Base-by-base conservation (phyloP, 495 filamentous ascomycete species). In the Endocarpon pusillum region DNA sequence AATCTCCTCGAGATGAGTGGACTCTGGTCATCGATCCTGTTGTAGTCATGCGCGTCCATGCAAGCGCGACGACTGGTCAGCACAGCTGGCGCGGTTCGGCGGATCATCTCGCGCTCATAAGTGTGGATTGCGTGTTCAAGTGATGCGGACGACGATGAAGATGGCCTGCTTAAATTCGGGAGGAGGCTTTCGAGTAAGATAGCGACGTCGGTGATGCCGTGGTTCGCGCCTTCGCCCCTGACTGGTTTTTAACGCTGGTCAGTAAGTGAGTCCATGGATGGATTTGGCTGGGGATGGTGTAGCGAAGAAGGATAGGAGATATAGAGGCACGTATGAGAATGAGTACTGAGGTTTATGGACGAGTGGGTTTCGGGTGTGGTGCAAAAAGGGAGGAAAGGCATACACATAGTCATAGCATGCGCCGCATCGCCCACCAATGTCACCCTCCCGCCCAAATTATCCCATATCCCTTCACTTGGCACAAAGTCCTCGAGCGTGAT, bases 21-120 rank as follows among this genome's bases (percentile, higher is more conserved):
- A 33, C 55, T 59, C 21, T 48, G 42, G n/a, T 55, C 45, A 8
- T 46, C 46, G 12, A 60, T 55, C 15, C 34, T 52, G 1, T 50
- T 41, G 43, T 64, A 75, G 21, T 67, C 55, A 48, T 78, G 74
- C 1, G 74, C 73, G 47, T 78, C 74, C 1, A 75, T 30, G 43
- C 73, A 76, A 1, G 72, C 74, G 41, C 65, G 62, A 3, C 74
- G 53, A 21, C 67, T 71, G 3, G 63, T 57, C 19, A 69, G 43
- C 12, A 76, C 66, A 2, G 62, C 70, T 0, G 61, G 58, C 4
- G 51, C 54, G 0, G 62, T 53, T 4, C 73, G 55, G 4, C 47
- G 32, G n/a, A 66, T 56, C 35, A 75, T 60, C 20, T 55, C 59
- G 7, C 53, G 43, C 32, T 75, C 69, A 32, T 69, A 78, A 0